Evolutionary conservation across 1,284 basidiomycete genomes (phyloP).

Genomic region (Gomphus sp.): DNA sequence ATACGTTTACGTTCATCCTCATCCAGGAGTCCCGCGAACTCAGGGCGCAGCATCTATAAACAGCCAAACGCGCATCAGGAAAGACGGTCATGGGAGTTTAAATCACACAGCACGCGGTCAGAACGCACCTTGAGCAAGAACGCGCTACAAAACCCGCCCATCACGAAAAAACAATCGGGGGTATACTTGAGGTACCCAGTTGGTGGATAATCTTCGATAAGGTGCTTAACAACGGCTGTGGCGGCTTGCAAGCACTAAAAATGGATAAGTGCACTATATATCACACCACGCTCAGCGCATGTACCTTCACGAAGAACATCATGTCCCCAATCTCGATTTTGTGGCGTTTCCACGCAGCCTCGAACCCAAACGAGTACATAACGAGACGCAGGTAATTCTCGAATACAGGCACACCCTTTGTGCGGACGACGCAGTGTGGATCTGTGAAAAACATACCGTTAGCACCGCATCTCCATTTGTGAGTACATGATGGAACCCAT

Average conservation of each 20-base stretch:
- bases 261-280: neutral
- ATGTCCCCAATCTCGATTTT: conserved; percentile 8
- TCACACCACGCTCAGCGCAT: neutral
- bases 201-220: conserved; percentile 10
- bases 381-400: conserved; percentile 15
- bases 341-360: conserved; percentile 14
- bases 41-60: conserved; percentile 12
- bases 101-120: neutral
- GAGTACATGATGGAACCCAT: conserved; percentile 13
- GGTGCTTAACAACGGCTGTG: conserved; percentile 12
- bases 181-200: conserved; percentile 21
- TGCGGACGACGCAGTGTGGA: conserved; percentile 46
- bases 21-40: conserved; percentile 12
- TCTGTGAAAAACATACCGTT: conserved; percentile 30
- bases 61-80: neutral
- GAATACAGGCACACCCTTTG: conserved; percentile 7
- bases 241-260: conserved; percentile 14
- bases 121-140: conserved; percentile 13
- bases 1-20: conserved; percentile 9
- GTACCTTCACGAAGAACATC: conserved; percentile 12
- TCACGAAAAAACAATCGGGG: conserved; percentile 25
- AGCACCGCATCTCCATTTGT: neutral
- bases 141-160: conserved; percentile 24
- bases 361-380: conserved; percentile 15
- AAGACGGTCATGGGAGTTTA: neutral